Base-by-base conservation (phyloP, 225 moss, liverwort and hornwort species). In the Polytrichum commune region DNA sequence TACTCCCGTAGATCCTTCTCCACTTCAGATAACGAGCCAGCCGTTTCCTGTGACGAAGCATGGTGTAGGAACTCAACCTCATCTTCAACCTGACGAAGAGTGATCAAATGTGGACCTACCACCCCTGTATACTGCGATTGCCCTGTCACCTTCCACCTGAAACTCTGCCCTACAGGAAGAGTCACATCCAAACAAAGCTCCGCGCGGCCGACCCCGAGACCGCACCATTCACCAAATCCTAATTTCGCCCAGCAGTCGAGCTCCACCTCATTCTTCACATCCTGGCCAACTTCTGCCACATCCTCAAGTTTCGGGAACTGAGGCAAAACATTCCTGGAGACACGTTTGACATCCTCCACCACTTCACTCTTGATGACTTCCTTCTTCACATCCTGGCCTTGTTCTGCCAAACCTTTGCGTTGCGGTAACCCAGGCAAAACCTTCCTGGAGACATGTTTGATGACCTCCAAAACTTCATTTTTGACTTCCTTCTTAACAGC, bases 151-250 rank as follows among this genome's bases (percentile, higher is more conserved):
- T 86, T 81, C 98, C 98, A 98, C 60, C 93, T 78, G 62, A 98
- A 98, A 57, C 79, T 91, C 82, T 98, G 98, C 1, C 98, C 98
- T 3, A 95, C 95, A 1, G 74, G 87, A 8, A 98, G 83, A 0
- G 95, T 91, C 10, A 98, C 84, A 25, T 90, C 85, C 75, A 98
- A 70, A 76, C 95, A 92, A 2, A 98, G 73, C 81, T 98, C 98
- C 82, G 70, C 69, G 5, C 76, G 77, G 63, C 87, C 85, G n/a
- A 98, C 81, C 55, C 89, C 91, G 22, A 98, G 81, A 73, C 85
- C 87, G 8, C 84, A 80, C 97, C 97, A 97, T 18, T 69, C 53
- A 30, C 56, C 70, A 54, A 24, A 67, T 19, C 35, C 64, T 53
- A n/a, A 16, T 57, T 29, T 79, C 65, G n/a, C 54, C 27, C 55